Conservation (phyloP, 768 basidiomycete species). For the Naganishia kalamii region DNA sequence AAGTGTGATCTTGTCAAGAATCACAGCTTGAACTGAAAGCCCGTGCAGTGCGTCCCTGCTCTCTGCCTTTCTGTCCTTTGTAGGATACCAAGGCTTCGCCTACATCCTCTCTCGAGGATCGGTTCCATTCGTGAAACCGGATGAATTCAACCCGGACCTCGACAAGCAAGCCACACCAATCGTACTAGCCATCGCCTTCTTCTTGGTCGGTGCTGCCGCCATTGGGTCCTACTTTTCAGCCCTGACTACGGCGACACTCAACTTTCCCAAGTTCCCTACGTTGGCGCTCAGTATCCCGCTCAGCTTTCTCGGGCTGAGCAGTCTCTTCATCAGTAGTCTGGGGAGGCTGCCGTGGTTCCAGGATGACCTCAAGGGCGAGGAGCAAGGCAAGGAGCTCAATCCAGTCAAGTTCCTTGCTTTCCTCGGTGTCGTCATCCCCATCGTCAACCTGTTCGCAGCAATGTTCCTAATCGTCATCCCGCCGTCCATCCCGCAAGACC, state of each 20-base stretch:
- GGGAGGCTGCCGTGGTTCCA: conserved; percentile 6
- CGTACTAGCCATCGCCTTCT: conserved; percentile 27
- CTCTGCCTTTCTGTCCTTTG: conserved; percentile 34
- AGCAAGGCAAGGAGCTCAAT: conserved; percentile 29
- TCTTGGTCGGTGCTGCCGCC: conserved; percentile 41
- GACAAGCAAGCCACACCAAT: conserved; percentile 13
- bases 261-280: conserved; percentile 43
- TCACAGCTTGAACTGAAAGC: conserved; percentile 11
- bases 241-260: conserved; percentile 42
- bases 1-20: conserved; percentile 8
- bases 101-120: conserved; percentile 27
- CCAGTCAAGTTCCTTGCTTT: conserved; percentile 36
- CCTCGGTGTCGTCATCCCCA: conserved; percentile 38
- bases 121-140: conserved; percentile 3
- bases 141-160: neutral
- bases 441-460: conserved; percentile 39
- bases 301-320: conserved; percentile 40
- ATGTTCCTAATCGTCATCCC: conserved; percentile 37
- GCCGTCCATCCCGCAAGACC: conserved; percentile 17
- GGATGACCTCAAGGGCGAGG: neutral
- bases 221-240: conserved; percentile 45
- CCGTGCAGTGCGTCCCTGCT: conserved; percentile 36
- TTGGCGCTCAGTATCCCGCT: conserved; percentile 43
- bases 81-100: conserved; percentile 42
- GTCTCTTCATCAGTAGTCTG: conserved; percentile 31